phyloP scores from a whole-genome alignment of 768 basidiomycete species.

The Amanita inopinata region DNA sequence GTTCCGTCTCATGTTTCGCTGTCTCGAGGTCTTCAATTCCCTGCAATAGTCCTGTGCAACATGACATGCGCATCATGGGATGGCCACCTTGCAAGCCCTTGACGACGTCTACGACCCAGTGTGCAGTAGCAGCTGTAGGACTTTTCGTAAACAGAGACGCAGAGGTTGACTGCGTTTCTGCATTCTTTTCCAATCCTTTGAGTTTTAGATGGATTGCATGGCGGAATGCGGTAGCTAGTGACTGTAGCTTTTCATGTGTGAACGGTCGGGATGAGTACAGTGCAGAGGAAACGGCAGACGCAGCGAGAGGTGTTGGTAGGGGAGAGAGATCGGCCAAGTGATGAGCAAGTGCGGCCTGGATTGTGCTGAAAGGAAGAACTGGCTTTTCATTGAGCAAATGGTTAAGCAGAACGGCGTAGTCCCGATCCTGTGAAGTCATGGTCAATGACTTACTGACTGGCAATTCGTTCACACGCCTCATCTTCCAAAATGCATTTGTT shows the following conservation, averaged over 20 bases:
- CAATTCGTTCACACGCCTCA: too few relatives aligned
- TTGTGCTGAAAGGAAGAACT: slow-evolving; percentile 33
- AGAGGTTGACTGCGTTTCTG: slow-evolving; percentile 22
- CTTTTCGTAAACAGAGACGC: slow-evolving; percentile 28
- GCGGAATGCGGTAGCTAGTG: slow-evolving; percentile 45
- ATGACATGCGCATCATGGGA: slow-evolving; percentile 50
- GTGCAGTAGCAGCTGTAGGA: slow-evolving; percentile 28
- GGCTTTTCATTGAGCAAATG: slow-evolving; percentile 40
- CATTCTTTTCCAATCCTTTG: slow-evolving; percentile 27
- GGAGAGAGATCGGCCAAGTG: slow-evolving; percentile 42
- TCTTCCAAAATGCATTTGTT: too few relatives aligned
- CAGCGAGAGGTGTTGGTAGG: slow-evolving; percentile 48
- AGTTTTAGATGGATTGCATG: slow-evolving; percentile 50
- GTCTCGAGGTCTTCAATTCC: slow-evolving; percentile 49
- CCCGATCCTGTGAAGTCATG: slow-evolving; percentile 13
- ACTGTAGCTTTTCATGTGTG: slow-evolving; percentile 35
- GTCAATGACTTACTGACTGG: too few relatives aligned
- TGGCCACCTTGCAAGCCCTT: slow-evolving; percentile 60
- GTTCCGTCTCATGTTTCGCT: slow-evolving; percentile 16
- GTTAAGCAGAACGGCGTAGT: slow-evolving; percentile 31
- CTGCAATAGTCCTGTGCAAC: slow-evolving; percentile 52
- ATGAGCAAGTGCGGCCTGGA: slow-evolving; percentile 49
- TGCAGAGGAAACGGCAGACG: slow-evolving; percentile 44
- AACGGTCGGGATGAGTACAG: slow-evolving; percentile 37
- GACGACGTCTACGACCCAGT: slow-evolving; percentile 44